A percentile compares a stretch with the other conserved stretches of the same genome.
Evolutionary conservation across 2,329 filamentous ascomycete species (phyloP).

Genomic region (Paracorniculantispora psalliotae): DNA sequence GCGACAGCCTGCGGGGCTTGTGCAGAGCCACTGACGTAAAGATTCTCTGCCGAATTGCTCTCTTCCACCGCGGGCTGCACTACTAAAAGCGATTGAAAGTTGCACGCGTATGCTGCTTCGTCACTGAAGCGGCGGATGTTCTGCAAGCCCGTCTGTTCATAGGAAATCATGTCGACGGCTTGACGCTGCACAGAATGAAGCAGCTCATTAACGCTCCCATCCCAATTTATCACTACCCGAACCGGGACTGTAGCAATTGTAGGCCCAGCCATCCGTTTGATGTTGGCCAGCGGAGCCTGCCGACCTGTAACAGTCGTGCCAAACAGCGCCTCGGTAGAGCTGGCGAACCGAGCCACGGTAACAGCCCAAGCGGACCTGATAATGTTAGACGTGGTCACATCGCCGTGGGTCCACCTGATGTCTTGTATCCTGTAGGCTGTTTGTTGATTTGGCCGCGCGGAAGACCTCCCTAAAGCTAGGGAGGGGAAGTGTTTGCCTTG

Average conservation of each 20-base stretch:
- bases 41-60: too few species aligned
- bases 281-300: slow-evolving; percentile 5
- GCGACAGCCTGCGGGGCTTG: too few species aligned
- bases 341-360: slow-evolving; percentile 32
- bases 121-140: slow-evolving; percentile 10
- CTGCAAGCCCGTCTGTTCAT: slow-evolving; percentile 14
- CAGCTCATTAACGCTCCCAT: slow-evolving; percentile 12
- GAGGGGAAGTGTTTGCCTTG: too few species aligned
- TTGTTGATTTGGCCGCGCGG: too few species aligned
- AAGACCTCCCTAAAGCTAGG: too few species aligned
- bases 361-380: too few species aligned
- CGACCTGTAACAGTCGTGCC: slow-evolving; percentile 9
- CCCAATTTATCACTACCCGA: background rate
- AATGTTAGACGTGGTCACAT: too few species aligned
- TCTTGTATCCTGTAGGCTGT: too few species aligned
- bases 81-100: slow-evolving; percentile 21
- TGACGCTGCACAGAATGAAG: slow-evolving; percentile 16
- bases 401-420: too few species aligned
- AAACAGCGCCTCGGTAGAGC: slow-evolving; percentile 12
- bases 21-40: too few species aligned
- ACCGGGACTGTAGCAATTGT: slow-evolving; percentile 23
- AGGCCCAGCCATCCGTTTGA: slow-evolving; percentile 13
- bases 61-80: background rate
- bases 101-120: slow-evolving; percentile 12
- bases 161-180: background rate